Base-by-base conservation (phyloP, 164 flowering plant species). In the Cinnamomum micranthum region DNA sequence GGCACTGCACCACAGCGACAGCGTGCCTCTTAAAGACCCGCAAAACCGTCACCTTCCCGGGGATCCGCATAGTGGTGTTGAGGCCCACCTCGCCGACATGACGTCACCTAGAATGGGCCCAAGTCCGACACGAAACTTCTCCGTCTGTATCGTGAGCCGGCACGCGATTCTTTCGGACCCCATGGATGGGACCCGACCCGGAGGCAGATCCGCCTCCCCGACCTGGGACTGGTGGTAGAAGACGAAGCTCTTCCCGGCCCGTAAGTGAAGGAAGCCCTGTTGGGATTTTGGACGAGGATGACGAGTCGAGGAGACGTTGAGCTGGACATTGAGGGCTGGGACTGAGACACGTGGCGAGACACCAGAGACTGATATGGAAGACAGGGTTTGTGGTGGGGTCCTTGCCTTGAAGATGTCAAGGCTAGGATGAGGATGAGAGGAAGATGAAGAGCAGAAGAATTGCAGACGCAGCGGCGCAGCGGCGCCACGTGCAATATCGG, bases 401-500 rank as follows among this genome's bases (percentile, higher is more conserved):
- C 50, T 70, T 83, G 75, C 60, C 69, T 86, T 86, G 76, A 88
- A 86, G 7, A 88, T 6, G 92, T 87, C 71, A 85, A 64, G 33
- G 78, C 82, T 2, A 88, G 83, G 70, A 84, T 76, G 69, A 86
- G 80, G 23, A 35, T 20, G 27, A 81, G 17, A 83, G 15, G 68
- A 74, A 19, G 2, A 87, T 59, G 22, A 83, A 1, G 14, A 84
- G 9, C 24, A 83, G 1, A n/a, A 82, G 58, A 50, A 79, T 2
- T 2, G 50, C 47, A 5, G 19, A 14, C 12, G 50, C n/a, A 17
- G 64, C 20, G 20, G 51, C 22, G n/a, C 68, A 64, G 68, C 69
- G 27, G 47, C 69, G 41, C 6, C 60, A 55, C n/a, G 60, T 55
- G 50, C 6, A 10, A 27, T 66, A 13, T 25, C 69, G 69, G 47